phyloP scores from a whole-genome alignment of 148 eudicot genomes.

The Suaeda aralocaspica region DNA sequence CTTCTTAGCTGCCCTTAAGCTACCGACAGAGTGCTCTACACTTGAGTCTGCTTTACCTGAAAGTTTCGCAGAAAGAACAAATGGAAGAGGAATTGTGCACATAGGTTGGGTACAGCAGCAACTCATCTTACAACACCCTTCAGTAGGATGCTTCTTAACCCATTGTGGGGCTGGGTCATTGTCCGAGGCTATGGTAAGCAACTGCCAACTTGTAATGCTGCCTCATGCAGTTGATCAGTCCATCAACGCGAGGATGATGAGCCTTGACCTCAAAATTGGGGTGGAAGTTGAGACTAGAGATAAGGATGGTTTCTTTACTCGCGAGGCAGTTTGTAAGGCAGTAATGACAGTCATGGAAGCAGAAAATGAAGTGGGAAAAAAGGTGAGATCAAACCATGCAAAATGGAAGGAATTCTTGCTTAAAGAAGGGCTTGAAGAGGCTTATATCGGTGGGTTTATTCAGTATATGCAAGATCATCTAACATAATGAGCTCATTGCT shows the following conservation, averaged over 20 bases:
- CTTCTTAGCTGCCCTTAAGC: conserved; percentile 45
- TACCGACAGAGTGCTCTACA: conserved; percentile 35
- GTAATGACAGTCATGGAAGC: conserved; percentile 32
- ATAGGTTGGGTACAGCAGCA: conserved; percentile 56
- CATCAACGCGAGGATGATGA: conserved; percentile 42
- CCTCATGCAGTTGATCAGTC: conserved; percentile 42
- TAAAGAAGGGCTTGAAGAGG: conserved; percentile 32
- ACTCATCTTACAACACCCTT: conserved; percentile 36
- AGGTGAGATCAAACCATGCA: conserved; percentile 32
- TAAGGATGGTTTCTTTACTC: conserved; percentile 35
- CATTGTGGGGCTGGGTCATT: conserved; percentile 51
- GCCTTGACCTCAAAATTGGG: conserved; percentile 34
- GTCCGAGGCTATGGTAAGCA: conserved; percentile 43
- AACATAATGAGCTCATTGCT: too few relatives aligned
- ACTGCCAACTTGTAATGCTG: conserved; percentile 47
- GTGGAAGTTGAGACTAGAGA: conserved; percentile 44
- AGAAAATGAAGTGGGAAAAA: conserved; percentile 30
- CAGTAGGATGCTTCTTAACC: conserved; percentile 50
- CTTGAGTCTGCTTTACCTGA: conserved; percentile 44
- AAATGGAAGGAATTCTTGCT: conserved; percentile 45
- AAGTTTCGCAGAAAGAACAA: conserved; percentile 32
- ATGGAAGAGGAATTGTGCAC: conserved; percentile 36
- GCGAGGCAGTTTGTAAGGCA: conserved; percentile 36
- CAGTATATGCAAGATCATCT: conserved; percentile 28
- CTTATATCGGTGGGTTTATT: conserved; percentile 39